phyloP scores from a whole-genome alignment of 2,329 filamentous ascomycete genomes.

The Colletotrichum higginsianum region DNA sequence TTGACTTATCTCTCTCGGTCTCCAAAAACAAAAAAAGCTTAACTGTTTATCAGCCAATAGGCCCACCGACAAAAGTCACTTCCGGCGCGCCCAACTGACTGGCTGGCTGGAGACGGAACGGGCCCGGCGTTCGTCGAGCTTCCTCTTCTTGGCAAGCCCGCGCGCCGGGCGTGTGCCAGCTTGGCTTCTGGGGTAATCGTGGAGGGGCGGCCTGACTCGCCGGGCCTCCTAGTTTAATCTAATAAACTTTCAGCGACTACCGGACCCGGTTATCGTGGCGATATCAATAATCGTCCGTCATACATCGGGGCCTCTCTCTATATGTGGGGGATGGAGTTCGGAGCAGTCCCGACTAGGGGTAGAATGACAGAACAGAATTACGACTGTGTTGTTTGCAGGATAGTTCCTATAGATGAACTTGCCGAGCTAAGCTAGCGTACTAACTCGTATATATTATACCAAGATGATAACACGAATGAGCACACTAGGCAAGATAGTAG shows the following conservation, averaged over 20 bases:
- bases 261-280: conserved; percentile 11
- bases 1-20: conserved; percentile 16
- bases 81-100: neutral
- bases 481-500: neutral
- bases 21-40: conserved; percentile 3
- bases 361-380: conserved; percentile 6
- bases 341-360: neutral
- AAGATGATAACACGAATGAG: neutral
- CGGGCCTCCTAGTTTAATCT: conserved; percentile 13
- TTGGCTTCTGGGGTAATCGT: conserved; percentile 39
- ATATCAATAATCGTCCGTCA: conserved; percentile 2
- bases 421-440: neutral
- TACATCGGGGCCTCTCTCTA: neutral
- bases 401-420: neutral
- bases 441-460: neutral
- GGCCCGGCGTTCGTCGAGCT: conserved; percentile 2
- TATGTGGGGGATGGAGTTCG: conserved; percentile 17
- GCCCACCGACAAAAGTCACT: neutral
- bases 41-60: conserved; percentile 9
- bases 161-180: conserved; percentile 6
- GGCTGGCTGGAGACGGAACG: conserved; percentile 7
- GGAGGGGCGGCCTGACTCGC: conserved; percentile 29
- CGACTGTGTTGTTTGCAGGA: neutral
- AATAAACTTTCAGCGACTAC: conserved; percentile 27
- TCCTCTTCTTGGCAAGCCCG: neutral